Evolutionary conservation across 176 grass and related monocot genomes (phyloP).

Genomic region (Cenchrus americanus): DNA sequence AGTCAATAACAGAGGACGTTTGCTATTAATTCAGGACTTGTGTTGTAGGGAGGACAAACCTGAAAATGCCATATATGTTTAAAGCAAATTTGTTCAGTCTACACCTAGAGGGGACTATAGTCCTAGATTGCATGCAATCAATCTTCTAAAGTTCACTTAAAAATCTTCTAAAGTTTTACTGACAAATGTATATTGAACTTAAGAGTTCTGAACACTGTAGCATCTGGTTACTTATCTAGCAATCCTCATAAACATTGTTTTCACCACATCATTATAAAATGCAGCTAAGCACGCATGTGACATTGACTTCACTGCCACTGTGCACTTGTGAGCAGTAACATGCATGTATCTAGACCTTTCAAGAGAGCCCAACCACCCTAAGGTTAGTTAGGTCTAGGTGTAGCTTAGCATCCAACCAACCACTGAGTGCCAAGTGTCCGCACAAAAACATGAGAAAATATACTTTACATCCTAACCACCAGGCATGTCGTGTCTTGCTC

Average conservation of each 20-base stretch:
- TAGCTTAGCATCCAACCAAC: background rate
- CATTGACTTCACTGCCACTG: background rate
- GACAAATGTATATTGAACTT: background rate
- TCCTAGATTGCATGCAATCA: background rate
- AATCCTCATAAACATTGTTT: background rate
- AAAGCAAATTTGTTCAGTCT: background rate
- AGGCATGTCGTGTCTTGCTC: background rate
- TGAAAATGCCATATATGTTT: background rate
- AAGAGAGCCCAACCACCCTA: conserved; percentile 20
- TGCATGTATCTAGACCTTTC: background rate
- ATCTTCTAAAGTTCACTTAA: background rate
- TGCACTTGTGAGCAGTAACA: conserved; percentile 20
- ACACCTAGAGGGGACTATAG: background rate
- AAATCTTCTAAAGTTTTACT: background rate
- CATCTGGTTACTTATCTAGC: background rate
- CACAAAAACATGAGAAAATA: background rate
- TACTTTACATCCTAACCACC: background rate
- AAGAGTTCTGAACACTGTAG: background rate
- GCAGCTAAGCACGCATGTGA: conserved; percentile 19
- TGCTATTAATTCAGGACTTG: background rate
- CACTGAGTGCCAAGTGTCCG: background rate
- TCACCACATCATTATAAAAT: background rate
- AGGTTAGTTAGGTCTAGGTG: conserved; percentile 5
- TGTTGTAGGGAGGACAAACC: background rate
- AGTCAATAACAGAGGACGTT: background rate